Conservation (phyloP, 257 asterid genomes). For the Capsicum rhomboideum region DNA sequence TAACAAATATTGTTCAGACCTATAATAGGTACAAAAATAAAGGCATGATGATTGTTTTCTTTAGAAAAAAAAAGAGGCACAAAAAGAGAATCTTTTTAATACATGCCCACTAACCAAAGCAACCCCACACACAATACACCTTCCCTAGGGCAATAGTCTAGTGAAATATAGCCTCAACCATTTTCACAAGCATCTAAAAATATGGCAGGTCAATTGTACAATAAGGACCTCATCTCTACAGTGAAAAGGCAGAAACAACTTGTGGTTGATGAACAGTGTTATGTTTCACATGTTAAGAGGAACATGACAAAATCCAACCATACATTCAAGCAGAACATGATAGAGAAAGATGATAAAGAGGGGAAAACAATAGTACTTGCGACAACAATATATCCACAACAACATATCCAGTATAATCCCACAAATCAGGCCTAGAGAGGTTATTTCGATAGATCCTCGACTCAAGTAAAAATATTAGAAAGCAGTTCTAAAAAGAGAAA, state of each 20-base stretch:
- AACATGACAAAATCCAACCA: constrained; percentile 1
- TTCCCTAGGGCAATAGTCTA: background rate
- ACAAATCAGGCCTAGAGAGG: no score
- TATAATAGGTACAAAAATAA: background rate
- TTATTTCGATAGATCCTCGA: no score
- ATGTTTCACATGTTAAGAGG: background rate
- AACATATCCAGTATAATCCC: no score
- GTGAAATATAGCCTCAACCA: background rate
- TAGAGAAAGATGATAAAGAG: background rate
- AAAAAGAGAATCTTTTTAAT: constrained; percentile 11
- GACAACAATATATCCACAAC: no score
- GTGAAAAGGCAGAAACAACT: background rate
- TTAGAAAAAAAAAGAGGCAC: background rate
- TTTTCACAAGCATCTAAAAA: constrained; percentile 5
- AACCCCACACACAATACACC: constrained; percentile 4
- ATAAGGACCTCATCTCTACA: constrained; percentile 1
- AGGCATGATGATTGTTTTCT: background rate
- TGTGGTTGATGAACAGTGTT: background rate
- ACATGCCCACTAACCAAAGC: constrained; percentile 10
- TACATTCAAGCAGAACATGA: background rate
- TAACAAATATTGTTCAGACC: background rate
- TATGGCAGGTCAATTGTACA: background rate
- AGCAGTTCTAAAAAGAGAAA: no score
- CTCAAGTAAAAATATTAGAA: no score
- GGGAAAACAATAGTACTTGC: background rate